Base-by-base conservation (phyloP, 202 grass and related monocot genomes). In the Eragrostis tef region DNA sequence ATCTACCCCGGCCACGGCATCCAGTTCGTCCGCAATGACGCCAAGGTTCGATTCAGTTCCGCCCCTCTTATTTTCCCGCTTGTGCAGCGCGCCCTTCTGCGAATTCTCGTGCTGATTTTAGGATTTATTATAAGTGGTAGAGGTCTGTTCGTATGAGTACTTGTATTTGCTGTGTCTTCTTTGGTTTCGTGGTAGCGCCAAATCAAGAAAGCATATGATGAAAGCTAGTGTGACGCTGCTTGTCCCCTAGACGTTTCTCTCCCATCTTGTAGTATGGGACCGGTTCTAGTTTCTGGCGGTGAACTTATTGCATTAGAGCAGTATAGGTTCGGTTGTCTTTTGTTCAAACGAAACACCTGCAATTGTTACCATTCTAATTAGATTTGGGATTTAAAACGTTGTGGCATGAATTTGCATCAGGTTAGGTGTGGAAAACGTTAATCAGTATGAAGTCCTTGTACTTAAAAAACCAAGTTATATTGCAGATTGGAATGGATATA, bases 1-100 rank as follows among this genome's bases (percentile, higher is more conserved):
- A 70, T 97, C 79, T 97, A 97, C 56, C 90, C 93, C 4, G 93
- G 96, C 47, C 96, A 99, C 67, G 90, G 93, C 49, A 99, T 99
- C 85, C 96, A 99, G 65, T 99, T 95, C 83, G 93, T 96, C 22
- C 85, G 90, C 79, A 99, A 99, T 70, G 96, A 99, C 72, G 96
- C 96, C 74, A 99, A 93, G 93, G 95, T 93, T 7, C 52, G 26
- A 6, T 7, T 11, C 22, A 45, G 21, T 13, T 70, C 6, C 19
- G 71, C 16, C 24, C 1, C 25, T 44, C 17, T 42, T 46, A 6
- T 43, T 46, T 60, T 9, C 22, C 60, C 21, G 3, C 11, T 16
- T 86, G 62, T 17, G 0, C 20, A 56, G 19, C 31, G 13, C 7
- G 12, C 19, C n/a, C 47, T 12, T 26, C 54, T 57, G 53, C 53